Evolutionary conservation across 1,284 basidiomycete species (phyloP).

Genomic region (Sporisorium iseilematis-ciliati): DNA sequence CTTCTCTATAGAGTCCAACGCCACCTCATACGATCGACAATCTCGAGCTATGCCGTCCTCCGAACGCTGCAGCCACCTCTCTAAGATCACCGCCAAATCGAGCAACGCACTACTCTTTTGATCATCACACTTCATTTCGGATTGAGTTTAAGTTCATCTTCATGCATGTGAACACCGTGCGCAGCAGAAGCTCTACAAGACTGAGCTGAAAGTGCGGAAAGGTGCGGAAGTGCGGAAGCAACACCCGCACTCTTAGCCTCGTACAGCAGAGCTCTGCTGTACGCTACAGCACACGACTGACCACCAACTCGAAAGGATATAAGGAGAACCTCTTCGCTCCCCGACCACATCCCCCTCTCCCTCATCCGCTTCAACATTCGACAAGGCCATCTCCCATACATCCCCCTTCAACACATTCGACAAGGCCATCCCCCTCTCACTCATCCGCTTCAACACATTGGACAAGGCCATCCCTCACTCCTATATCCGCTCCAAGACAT

Average conservation of each 20-base stretch:
- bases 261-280: neutral
- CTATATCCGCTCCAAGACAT: neutral
- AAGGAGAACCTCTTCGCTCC: neutral
- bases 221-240: neutral
- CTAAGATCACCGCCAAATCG: neutral
- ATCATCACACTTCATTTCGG: constrained; percentile 11
- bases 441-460: no score
- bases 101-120: neutral
- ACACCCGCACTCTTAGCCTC: neutral
- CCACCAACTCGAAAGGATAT: neutral
- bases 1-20: no score
- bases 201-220: no score
- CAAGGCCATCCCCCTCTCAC: neutral
- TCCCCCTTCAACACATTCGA: no score
- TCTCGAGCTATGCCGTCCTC: no score
- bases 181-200: neutral
- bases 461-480: neutral
- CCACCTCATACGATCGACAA: no score
- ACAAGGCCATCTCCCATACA: neutral
- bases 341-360: neutral
- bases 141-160: constrained; percentile 2
- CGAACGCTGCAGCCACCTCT: neutral
- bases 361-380: neutral
- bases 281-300: neutral
- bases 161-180: neutral